These are phyloP conservation scores for Colletotrichum tanaceti DNA, from an alignment of 2,329 filamentous ascomycete species.

Conservation along the genomic window DNA sequence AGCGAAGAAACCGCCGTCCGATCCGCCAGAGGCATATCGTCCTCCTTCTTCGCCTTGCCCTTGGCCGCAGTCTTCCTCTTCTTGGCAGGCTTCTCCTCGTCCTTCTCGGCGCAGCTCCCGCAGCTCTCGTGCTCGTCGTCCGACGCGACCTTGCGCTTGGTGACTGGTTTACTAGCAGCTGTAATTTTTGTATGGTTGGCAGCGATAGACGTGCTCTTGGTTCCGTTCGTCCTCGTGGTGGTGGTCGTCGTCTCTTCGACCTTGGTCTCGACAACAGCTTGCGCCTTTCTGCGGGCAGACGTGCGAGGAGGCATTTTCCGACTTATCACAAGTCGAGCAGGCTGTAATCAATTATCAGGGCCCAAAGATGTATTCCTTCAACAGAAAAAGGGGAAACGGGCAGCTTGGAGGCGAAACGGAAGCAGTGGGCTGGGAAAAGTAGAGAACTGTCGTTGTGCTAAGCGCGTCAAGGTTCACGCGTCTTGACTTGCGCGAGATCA, in stretches of 20 bases:
- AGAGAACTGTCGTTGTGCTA: constrained; percentile 8
- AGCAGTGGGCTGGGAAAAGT: neutral
- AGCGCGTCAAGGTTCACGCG: constrained; percentile 33
- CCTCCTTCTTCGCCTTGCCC: constrained; percentile 50
- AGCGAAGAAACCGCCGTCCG: constrained; percentile 74
- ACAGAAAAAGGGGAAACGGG: neutral
- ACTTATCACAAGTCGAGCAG: neutral
- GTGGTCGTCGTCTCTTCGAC: constrained; percentile 44
- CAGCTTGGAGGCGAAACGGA: neutral
- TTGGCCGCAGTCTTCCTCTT: constrained; percentile 56
- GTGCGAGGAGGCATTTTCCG: constrained; percentile 49
- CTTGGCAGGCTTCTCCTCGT: constrained; percentile 51
- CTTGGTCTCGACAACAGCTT: constrained; percentile 44
- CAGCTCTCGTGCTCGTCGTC: constrained; percentile 45
- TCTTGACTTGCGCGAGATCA: constrained; percentile 27
- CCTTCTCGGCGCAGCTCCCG: constrained; percentile 42
- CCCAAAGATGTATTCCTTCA: neutral
- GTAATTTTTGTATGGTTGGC: constrained; percentile 31
- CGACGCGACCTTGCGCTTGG: constrained; percentile 50
- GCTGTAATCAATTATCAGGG: too few species aligned
- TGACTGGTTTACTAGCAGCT: constrained; percentile 39
- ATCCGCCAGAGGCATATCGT: constrained; percentile 71
- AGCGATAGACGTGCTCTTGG: constrained; percentile 28
- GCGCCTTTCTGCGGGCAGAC: constrained; percentile 49
- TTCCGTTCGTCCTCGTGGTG: constrained; percentile 35